A percentile compares a stretch with the other conserved stretches of the same genome.
Evolutionary conservation across 768 basidiomycete species (phyloP).

Genomic region (Collybiopsis luxurians): DNA sequence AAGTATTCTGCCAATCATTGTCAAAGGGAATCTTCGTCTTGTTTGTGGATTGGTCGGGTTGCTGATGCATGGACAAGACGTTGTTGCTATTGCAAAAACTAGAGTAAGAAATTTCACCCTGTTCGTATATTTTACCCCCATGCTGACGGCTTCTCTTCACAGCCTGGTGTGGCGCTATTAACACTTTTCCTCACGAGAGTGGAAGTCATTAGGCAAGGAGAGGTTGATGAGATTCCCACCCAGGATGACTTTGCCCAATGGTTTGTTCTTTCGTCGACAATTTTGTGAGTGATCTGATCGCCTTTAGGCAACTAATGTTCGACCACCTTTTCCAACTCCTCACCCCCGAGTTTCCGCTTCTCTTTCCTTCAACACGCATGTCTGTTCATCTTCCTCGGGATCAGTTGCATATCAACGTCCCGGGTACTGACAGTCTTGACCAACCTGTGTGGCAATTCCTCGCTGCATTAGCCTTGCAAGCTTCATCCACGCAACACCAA

Average conservation of each 20-base stretch:
- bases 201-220: conserved; percentile 85
- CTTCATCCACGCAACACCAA: conserved; percentile 85
- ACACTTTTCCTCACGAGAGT: conserved; percentile 91
- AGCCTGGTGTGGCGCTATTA: conserved; percentile 92
- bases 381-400: conserved; percentile 35
- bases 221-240: conserved; percentile 55
- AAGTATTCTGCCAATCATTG: conserved; percentile 80
- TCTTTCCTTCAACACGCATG: conserved; percentile 90
- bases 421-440: conserved; percentile 66
- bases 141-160: conserved; percentile 4
- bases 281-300: not conserved
- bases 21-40: conserved; percentile 74
- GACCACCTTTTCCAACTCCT: conserved; percentile 83
- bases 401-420: conserved; percentile 25
- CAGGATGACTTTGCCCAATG: conserved; percentile 79
- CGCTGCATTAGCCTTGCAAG: conserved; percentile 83
- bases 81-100: conserved; percentile 70
- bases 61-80: conserved; percentile 74
- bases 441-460: conserved; percentile 96
- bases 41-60: conserved; percentile 86
- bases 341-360: conserved; percentile 66
- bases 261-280: conserved; percentile 24
- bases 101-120: conserved; percentile 51
- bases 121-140: conserved; percentile 1
- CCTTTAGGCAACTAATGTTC: conserved; percentile 78